Base-by-base conservation (phyloP, 1,139 yeast genomes). In the Waltiozyma sp. region DNA sequence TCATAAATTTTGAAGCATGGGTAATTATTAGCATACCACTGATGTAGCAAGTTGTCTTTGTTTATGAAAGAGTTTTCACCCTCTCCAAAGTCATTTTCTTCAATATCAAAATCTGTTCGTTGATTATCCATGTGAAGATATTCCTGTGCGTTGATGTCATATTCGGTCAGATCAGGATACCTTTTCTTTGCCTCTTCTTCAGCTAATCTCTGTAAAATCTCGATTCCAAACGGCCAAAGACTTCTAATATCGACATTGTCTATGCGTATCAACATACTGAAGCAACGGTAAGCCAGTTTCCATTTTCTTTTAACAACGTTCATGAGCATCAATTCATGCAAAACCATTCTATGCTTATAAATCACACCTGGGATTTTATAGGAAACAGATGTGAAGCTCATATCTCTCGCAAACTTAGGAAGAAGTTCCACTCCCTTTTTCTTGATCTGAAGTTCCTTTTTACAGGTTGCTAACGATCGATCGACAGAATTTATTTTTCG, bases 161-260 rank as follows among this genome's bases (percentile, higher is more conserved):
- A 45, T 6, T 46, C 43, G 26, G 45, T 40, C 16, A 46, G 28
- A n/a, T 46, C 49, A 4, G 45, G 47, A 10, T 42, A 37, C 5
- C 36, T 28, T 5, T 40, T 37, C n/a, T 34, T 40, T 18, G 35
- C 41, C 13, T 47, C 38, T 37, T 47, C 39, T 38, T 54, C 55
- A 1, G 50, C 46, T 3, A 49, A 21, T 31, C 51, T 47, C 3
- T 48, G 45, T 4, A 73, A 49, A 10, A 73, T 65, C 40, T 68
- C 70, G 3, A 76, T 60, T 0, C 83, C 86, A 2, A 77, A 40
- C 1, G 80, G 73, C 86, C 87, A 80, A 10, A 79, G 57, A 2
- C 70, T 61, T 46, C 77, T 61, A 2, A 78, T 55, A 55, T 80
- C 84, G 5, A 74, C 66, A 2, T 59, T 58, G 1, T 73, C 73